Evolutionary conservation across 2,329 filamentous ascomycete genomes (phyloP), one percentile per base, ranked within the genome.

Genomic region (Elsinoe necatrix): DNA sequence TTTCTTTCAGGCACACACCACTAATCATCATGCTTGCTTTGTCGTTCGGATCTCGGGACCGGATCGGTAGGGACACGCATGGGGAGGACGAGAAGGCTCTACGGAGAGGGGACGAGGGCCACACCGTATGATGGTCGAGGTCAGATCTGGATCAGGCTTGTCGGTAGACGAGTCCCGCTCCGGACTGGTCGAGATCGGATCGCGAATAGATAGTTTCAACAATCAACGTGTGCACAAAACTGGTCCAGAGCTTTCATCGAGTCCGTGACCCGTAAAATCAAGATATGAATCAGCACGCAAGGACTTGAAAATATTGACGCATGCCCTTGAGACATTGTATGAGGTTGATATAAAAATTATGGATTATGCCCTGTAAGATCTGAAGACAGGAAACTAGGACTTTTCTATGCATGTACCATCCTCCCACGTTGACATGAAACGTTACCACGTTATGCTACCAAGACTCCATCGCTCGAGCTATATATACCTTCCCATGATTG

Each of bases 51-150:
- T 35, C 34, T 29, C 57, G 27, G 51, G 45, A 35, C 23, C 27
- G 45, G 55, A 55, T 48, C 35, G 51, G 45, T 37, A 55, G 55
- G 51, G 41, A 54, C 52, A 54, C 58, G 59, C 56, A 57, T 61
- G 59, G 57, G 59, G 59, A 61, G 57, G 59, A 52, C 54, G 31
- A 58, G 41, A 37, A 8, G 29, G 27, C 25, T 18, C 48, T 20
- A 11, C 39, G 48, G 48, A 18, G 48, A 37, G 48, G 48, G 48
- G 48, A 37, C 20, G 31, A 39, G n/a, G 48, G 48, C 25, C 48
- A 35, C 16, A 25, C 9, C 12, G 34, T 29, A 31, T 16, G 9
- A 21, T 39, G 12, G 18, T 20, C 5, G 31, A 12, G 31, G 25
- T 39, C 25, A 27, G 48, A 8, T 16, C 3, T 14, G 25, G 23